A percentile compares a stretch with the other conserved stretches of the same genome.
These are phyloP conservation scores for Phytophthora capsici DNA, from an alignment of 352 stramenopile genomes.

Conservation along the genomic window DNA sequence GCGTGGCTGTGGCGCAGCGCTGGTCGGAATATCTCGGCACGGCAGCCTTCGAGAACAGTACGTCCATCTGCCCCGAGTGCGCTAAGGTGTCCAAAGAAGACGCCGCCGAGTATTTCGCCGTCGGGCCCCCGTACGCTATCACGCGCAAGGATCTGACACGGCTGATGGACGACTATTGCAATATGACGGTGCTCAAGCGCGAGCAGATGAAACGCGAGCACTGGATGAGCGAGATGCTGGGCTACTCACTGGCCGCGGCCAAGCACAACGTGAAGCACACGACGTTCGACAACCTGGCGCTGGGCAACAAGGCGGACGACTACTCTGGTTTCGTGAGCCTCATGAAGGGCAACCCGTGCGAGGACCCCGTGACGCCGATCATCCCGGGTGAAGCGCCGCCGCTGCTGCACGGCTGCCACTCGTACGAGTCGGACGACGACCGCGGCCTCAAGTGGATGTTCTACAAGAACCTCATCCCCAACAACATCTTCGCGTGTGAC, in stretches of 20 bases:
- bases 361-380: slow-evolving; percentile 47
- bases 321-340: slow-evolving; percentile 68
- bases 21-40: slow-evolving; percentile 44
- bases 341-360: slow-evolving; percentile 68
- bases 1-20: slow-evolving; percentile 67
- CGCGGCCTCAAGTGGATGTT: slow-evolving; percentile 65
- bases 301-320: slow-evolving; percentile 58
- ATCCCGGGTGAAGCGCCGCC: slow-evolving; percentile 53
- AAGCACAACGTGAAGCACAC: slow-evolving; percentile 79
- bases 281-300: slow-evolving; percentile 76
- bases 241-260: slow-evolving; percentile 59
- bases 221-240: slow-evolving; percentile 61
- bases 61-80: slow-evolving; percentile 63
- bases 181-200: slow-evolving; percentile 58
- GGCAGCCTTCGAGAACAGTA: slow-evolving; percentile 52
- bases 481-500: slow-evolving; percentile 79
- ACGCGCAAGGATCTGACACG: slow-evolving; percentile 54
- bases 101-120: slow-evolving; percentile 53
- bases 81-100: slow-evolving; percentile 46
- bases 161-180: slow-evolving; percentile 74
- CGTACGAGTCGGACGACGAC: slow-evolving; percentile 54
- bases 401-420: slow-evolving; percentile 53
- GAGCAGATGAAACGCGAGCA: slow-evolving; percentile 42
- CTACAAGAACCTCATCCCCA: slow-evolving; percentile 68
- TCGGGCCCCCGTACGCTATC: slow-evolving; percentile 68